A percentile compares a stretch with the other conserved stretches of the same genome.
These are phyloP conservation scores for Pestalotiopsis sp. DNA, from an alignment of 2,329 filamentous ascomycete species.

Conservation along the genomic window DNA sequence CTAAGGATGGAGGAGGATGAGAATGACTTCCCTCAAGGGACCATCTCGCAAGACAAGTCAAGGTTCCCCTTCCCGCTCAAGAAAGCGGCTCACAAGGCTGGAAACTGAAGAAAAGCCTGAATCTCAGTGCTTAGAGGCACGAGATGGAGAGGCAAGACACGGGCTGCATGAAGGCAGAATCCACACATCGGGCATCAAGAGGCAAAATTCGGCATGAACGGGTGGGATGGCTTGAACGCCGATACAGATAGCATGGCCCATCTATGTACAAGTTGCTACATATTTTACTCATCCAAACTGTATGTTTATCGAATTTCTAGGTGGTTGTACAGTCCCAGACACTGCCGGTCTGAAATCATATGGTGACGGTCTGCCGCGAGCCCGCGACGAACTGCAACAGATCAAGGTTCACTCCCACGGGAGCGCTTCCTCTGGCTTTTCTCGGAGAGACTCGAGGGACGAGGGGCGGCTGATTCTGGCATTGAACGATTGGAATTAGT, in stretches of 20 bases:
- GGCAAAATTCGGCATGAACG: slow-evolving; percentile 1
- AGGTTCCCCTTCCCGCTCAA: background rate
- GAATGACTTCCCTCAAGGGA: background rate
- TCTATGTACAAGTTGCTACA: background rate
- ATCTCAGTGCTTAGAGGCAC: background rate
- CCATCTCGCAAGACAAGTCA: background rate
- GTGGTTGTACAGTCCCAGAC: background rate
- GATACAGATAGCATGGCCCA: no score
- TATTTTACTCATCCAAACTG: background rate
- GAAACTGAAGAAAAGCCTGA: background rate
- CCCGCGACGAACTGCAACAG: background rate
- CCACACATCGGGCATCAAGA: background rate
- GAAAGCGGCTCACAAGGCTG: background rate
- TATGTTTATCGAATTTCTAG: background rate
- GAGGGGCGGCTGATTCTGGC: background rate
- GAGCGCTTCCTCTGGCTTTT: background rate
- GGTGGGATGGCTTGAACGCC: background rate
- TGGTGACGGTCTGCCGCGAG: background rate
- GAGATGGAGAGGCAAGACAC: background rate
- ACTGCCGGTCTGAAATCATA: background rate
- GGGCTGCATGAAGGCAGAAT: background rate
- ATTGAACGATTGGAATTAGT: background rate
- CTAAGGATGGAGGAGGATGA: background rate
- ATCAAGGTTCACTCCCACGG: background rate
- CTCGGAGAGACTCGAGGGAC: background rate